Evolutionary conservation across 164 flowering plant genomes (phyloP), one percentile per base, ranked within the genome.

Genomic region (Vitis rupestris): DNA sequence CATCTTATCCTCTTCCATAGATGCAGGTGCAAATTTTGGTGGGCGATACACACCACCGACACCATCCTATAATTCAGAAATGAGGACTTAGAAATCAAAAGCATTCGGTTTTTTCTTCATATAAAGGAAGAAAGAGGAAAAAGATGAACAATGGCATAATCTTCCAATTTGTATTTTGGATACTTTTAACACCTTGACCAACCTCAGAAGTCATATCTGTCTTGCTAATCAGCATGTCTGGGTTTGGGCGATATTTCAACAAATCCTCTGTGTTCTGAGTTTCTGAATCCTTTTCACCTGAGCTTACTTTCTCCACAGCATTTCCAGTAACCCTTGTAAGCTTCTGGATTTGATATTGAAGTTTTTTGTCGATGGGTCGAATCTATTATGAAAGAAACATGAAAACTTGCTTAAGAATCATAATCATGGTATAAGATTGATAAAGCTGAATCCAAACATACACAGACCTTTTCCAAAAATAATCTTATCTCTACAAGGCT

Each of bases 401-500:
- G 30, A 29, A 15, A 50, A 60, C 44, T 48, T 19, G n/a, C 10
- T 30, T 62, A 56, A 9, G 52, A 15, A 37, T 14, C 16, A 29
- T 10, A 17, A 27, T 5, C 4, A 8, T 12, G 6, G 61, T 17
- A 19, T 4, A 14, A 14, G 27, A 52, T 30, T 51, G 60, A 14
- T 4, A 59, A 60, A 12, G n/a, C 58, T 17, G 69, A 70, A 31
- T 1, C 52, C 3, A 49, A 60, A 61, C 48, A 8, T 52, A 9
- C 27, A 16, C 76, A 53, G 9, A 95, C 99, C 98, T 93, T 95
- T 74, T 95, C 98, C 63, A 94, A 70, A 72, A 89, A 94, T 29
- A 94, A 81, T 74, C 97, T 80, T 8, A 83, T 89, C 83, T 92
- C 99, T 7, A 91, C 89, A 68, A 92, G 92, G 72, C 93, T 87